These are phyloP conservation scores for Aureobasidium leucospermi DNA, from an alignment of 2,329 filamentous ascomycete genomes.

Conservation along the genomic window DNA sequence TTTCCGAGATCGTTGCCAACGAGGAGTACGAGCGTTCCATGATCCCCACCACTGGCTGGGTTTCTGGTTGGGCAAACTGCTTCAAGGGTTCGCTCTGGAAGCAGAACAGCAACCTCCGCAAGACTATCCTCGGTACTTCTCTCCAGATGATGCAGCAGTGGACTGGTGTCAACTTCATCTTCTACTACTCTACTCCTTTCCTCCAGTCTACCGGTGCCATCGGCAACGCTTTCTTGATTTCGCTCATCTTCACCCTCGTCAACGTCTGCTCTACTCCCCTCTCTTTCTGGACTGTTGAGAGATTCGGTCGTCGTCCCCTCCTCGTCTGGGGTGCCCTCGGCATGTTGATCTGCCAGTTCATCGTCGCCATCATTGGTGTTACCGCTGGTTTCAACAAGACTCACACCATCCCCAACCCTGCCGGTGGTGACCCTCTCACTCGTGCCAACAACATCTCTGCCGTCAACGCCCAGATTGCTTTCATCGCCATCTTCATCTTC, in stretches of 20 bases:
- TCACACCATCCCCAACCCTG: conserved; percentile 25
- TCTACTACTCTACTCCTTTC: conserved; percentile 69
- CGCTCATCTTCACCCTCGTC: conserved; percentile 77
- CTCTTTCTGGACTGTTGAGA: conserved; percentile 82
- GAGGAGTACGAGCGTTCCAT: conserved; percentile 72
- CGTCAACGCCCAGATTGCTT: conserved; percentile 65
- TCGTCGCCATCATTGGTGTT: conserved; percentile 63
- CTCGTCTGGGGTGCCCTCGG: conserved; percentile 71
- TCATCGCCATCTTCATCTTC: conserved; percentile 89
- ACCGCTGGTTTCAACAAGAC: conserved; percentile 32
- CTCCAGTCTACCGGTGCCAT: conserved; percentile 72
- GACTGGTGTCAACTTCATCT: conserved; percentile 91
- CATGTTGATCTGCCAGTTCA: conserved; percentile 82
- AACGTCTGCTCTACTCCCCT: conserved; percentile 80
- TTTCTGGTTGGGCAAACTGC: conserved; percentile 61
- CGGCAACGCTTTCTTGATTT: conserved; percentile 71
- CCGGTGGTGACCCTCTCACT: conserved; percentile 27
- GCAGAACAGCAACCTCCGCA: conserved; percentile 45
- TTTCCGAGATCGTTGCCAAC: conserved; percentile 83
- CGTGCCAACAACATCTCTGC: conserved; percentile 39
- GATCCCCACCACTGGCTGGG: conserved; percentile 58
- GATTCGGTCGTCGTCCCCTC: conserved; percentile 69
- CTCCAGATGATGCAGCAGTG: conserved; percentile 48
- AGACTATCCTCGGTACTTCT: conserved; percentile 40
- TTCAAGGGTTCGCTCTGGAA: conserved; percentile 49